Percentiles rank a stretch among this genome's conserved stretches.
Conservation (phyloP, 805 yeast species). For the Candida sithepensis region DNA sequence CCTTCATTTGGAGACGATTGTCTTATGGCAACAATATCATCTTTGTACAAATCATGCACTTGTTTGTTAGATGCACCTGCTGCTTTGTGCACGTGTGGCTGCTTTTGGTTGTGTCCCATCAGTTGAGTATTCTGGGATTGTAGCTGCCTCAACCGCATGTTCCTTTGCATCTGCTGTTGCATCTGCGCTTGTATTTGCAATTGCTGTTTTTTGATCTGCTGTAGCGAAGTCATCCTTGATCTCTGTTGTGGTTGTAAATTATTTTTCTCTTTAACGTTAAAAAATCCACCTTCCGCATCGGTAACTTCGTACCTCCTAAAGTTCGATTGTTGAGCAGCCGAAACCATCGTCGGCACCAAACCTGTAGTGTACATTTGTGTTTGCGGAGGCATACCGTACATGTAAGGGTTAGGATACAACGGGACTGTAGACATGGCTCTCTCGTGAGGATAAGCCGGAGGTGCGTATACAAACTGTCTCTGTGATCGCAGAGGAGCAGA, state of each 20-base stretch:
- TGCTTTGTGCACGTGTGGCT: too few relatives aligned
- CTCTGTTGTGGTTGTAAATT: neutral
- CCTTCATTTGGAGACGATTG: too few relatives aligned
- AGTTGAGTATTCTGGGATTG: neutral
- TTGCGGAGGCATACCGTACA: neutral
- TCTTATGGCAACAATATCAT: neutral
- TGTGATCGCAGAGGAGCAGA: constrained; percentile 13
- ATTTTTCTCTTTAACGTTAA: neutral
- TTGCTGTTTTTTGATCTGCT: neutral
- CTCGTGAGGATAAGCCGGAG: too few relatives aligned
- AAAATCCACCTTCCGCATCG: neutral
- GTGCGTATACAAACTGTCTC: neutral
- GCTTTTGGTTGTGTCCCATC: too few relatives aligned
- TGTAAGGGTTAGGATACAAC: neutral
- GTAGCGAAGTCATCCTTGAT: neutral
- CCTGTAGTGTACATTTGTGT: too few relatives aligned
- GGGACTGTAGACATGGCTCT: neutral
- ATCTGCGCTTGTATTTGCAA: neutral
- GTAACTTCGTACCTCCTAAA: neutral
- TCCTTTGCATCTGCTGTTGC: neutral
- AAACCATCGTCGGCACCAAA: neutral
- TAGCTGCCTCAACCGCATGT: neutral
- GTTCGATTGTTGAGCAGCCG: neutral
- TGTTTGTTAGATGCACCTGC: too few relatives aligned
- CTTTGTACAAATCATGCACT: neutral